Evolutionary conservation across 768 basidiomycete genomes (phyloP), one percentile per base, ranked within the genome.

Genomic region (Mycena alexandri): DNA sequence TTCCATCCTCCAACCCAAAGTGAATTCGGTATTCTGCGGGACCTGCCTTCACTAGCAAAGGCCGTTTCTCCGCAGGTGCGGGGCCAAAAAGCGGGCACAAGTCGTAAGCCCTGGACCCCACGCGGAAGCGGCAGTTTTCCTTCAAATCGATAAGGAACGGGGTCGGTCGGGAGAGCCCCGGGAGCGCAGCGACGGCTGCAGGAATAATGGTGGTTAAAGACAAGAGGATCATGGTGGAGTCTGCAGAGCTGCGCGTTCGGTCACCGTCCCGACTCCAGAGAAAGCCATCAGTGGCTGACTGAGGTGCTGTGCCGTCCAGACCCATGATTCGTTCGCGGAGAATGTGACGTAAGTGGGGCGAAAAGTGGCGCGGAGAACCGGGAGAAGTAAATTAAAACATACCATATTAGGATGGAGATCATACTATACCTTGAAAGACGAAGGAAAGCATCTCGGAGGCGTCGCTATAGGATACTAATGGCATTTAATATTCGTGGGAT

Each of bases 201-300:
- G 67, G 48, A 11, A 63, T 22, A 22, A 56, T 44, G 36, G 67
- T 17, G 51, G 61, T 41, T 5, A 63, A 25, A 55, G 54, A 16
- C 14, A 25, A 42, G 61, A 63, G 61, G 33, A 60, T 54, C 67
- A 68, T 68, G 67, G 67, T 63, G 67, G 56, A 43, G 55, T 24
- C n/a, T 29, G 66, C 13, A 61, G 42, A 67, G 60, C 17, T 48
- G 54, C 16, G 55, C 57, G 24, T 38, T 9, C 54, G 47, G 48
- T n/a, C n/a, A n/a, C n/a, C n/a, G n/a, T n/a, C 25, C 51, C 46
- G 59, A 61, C 25, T 16, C 29, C 52, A 33, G 43, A 13, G 17
- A 29, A 17, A 16, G 6, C 63, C 63, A 63, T 65, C 57, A 65
- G 4, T 51, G 64, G 56, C 50, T 66, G 58, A 56, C 58, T 59